Conservation (phyloP, 192 early-diverging fungal species). For the Backusella sp. region DNA sequence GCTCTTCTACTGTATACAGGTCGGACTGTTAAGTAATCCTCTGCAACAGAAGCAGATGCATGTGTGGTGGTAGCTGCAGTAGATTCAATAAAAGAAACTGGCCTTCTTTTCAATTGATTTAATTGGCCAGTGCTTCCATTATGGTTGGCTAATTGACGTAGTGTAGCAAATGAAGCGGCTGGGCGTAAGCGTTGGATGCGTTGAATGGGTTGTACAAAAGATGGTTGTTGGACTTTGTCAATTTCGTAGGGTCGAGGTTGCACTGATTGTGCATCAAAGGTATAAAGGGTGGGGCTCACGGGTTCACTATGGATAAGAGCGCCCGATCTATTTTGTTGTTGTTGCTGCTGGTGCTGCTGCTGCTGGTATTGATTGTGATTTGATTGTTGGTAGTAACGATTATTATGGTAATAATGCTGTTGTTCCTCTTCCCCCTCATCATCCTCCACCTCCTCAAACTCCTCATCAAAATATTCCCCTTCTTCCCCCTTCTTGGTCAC, state of each 20-base stretch:
- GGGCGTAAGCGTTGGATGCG: conserved; percentile 3
- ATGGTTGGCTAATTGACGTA: conserved; percentile 13
- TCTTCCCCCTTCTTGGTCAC: neutral
- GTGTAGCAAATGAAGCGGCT: conserved; percentile 23
- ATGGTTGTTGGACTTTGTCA: neutral
- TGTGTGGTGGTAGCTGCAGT: neutral
- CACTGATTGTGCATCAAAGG: conserved; percentile 10
- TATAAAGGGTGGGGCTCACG: neutral
- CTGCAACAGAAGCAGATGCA: neutral
- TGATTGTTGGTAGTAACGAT: neutral
- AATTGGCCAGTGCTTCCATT: neutral
- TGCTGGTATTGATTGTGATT: neutral
- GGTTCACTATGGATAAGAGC: neutral
- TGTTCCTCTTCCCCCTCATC: neutral
- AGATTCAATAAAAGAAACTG: conserved; percentile 12
- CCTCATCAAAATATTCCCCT: conserved; percentile 1
- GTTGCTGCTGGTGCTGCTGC: neutral
- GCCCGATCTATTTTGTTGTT: neutral
- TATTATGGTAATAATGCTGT: neutral
- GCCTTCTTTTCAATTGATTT: neutral
- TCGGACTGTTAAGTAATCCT: conserved; percentile 2
- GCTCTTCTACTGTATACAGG: conserved; percentile 14
- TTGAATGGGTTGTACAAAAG: conserved; percentile 3
- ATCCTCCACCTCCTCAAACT: neutral
- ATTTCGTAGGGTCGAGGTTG: neutral